Evolutionary conservation across 306 rosid species (phyloP).

Genomic region (Gastrolobium villosum): DNA sequence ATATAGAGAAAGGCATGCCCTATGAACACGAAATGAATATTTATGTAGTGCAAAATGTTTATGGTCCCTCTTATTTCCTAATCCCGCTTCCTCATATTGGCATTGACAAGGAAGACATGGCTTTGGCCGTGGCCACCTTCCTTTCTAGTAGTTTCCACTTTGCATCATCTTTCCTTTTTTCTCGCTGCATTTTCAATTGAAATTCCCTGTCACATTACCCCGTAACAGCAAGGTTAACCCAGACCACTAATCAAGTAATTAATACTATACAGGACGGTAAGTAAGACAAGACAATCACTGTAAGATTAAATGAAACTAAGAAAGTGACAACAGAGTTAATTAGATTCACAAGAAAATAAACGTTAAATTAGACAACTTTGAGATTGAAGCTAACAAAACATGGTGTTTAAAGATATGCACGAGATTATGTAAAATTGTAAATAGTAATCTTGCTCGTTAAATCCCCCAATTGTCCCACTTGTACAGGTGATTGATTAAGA

Average conservation of each 20-base stretch:
- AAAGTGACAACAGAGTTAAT: slow-evolving; percentile 23
- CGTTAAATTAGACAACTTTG: background rate
- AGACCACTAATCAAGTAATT: background rate
- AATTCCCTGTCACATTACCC: slow-evolving; percentile 63
- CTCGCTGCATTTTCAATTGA: slow-evolving; percentile 56
- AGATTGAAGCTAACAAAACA: background rate
- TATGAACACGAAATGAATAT: background rate
- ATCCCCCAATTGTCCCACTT: slow-evolving; percentile 30
- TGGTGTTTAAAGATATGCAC: slow-evolving; percentile 3
- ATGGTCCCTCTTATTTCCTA: slow-evolving; percentile 43
- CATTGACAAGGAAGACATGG: slow-evolving; percentile 67
- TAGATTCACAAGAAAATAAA: background rate
- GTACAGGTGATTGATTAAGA: background rate
- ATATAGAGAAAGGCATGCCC: background rate
- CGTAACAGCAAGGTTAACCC: slow-evolving; percentile 20
- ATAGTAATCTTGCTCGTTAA: slow-evolving; percentile 19
- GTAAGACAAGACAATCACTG: background rate
- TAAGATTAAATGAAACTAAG: background rate
- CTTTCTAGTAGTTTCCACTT: slow-evolving; percentile 75
- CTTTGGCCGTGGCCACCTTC: slow-evolving; percentile 82
- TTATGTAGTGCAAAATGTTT: background rate
- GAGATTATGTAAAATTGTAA: background rate
- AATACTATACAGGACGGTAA: background rate
- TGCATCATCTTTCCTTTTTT: slow-evolving; percentile 63
- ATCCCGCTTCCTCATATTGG: slow-evolving; percentile 55